Conservation (phyloP, 2,329 filamentous ascomycete genomes). For the Claviceps capensis region DNA sequence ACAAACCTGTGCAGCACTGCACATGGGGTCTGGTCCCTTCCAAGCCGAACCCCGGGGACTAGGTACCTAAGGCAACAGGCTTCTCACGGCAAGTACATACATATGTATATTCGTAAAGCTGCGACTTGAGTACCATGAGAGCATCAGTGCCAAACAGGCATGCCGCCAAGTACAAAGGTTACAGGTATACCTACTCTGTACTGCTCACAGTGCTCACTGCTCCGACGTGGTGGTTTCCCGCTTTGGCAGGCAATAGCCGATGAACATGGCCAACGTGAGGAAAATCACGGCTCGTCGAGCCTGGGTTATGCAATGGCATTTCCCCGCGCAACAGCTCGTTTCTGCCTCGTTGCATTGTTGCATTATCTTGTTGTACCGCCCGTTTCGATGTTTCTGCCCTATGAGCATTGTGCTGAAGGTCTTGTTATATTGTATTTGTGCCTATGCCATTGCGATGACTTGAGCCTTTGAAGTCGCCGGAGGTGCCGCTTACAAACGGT, state of each 20-base stretch:
- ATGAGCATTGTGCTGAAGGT: background rate
- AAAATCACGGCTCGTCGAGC: background rate
- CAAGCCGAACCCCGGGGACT: too few species aligned
- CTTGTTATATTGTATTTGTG: background rate
- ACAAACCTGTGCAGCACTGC: background rate
- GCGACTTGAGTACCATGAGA: too few species aligned
- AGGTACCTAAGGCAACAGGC: too few species aligned
- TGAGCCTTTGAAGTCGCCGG: background rate
- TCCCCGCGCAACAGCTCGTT: background rate
- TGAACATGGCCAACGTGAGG: background rate
- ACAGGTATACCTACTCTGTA: background rate
- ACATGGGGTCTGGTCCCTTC: background rate
- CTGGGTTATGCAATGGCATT: background rate
- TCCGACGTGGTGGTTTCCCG: background rate
- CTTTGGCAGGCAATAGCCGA: background rate
- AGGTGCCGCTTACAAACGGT: background rate
- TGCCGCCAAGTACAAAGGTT: background rate
- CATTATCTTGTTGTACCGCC: background rate
- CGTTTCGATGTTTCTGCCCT: background rate
- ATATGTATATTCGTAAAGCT: too few species aligned
- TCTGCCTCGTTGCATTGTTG: background rate
- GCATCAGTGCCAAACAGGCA: background rate
- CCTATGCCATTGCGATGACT: background rate
- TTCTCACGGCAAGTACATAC: too few species aligned
- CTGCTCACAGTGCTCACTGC: background rate